phyloP scores from a whole-genome alignment of 2,329 filamentous ascomycete genomes.

The Nemania sp. region DNA sequence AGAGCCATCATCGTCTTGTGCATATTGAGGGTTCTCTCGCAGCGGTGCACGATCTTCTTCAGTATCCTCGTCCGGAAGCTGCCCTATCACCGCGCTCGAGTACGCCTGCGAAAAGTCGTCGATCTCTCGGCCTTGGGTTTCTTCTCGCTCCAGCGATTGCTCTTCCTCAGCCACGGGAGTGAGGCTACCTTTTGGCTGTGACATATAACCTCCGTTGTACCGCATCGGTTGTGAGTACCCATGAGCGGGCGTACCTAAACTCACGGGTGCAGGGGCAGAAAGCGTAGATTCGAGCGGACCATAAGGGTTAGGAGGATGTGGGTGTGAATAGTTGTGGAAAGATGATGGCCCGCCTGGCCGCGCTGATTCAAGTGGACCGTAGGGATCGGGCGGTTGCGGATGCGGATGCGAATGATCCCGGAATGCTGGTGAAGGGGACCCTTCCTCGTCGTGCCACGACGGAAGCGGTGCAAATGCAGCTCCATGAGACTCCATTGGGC shows the following conservation, averaged over 20 bases:
- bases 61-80: slow-evolving; percentile 17
- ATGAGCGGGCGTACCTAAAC: slow-evolving; percentile 1
- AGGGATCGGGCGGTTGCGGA: slow-evolving; percentile 22
- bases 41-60: slow-evolving; percentile 45
- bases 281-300: slow-evolving; percentile 14
- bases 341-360: slow-evolving; percentile 1
- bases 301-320: slow-evolving; percentile 22
- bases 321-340: slow-evolving; percentile 15
- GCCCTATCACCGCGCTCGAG: slow-evolving; percentile 46
- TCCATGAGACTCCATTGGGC: slow-evolving; percentile 39
- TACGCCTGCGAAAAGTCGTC: slow-evolving; percentile 51
- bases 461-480: slow-evolving; percentile 46
- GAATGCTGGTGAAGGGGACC: slow-evolving; percentile 20
- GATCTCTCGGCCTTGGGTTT: slow-evolving; percentile 48
- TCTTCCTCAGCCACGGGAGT: slow-evolving; percentile 36
- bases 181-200: slow-evolving; percentile 29
- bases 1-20: slow-evolving; percentile 18
- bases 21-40: slow-evolving; percentile 13
- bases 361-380: slow-evolving; percentile 24
- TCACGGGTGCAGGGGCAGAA: slow-evolving; percentile 12
- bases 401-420: slow-evolving; percentile 20
- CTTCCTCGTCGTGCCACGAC: slow-evolving; percentile 39
- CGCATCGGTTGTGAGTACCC: slow-evolving; percentile 31
- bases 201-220: slow-evolving; percentile 30
- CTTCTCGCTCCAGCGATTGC: slow-evolving; percentile 37